Base-by-base conservation (phyloP, 495 filamentous ascomycete genomes). In the Lichina pygmaea region DNA sequence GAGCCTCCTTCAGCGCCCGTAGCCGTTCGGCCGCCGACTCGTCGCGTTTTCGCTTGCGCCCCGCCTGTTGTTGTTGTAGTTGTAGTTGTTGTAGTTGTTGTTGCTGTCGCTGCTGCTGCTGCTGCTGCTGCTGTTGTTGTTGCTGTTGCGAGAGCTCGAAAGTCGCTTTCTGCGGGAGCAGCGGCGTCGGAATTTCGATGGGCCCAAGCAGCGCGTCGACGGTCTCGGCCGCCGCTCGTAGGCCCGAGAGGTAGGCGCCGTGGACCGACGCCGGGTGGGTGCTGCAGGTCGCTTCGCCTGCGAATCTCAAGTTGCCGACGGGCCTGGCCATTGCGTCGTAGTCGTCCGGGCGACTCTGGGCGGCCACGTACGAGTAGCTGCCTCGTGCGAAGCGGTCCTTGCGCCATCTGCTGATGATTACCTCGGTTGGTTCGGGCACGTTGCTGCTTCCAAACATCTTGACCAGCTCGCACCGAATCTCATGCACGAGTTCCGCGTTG, bases 191-290 rank as follows among this genome's bases (percentile, higher is more conserved):
- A 8, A 92, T 60, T 31, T 72, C 57, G 49, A 95, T 86, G 1
- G 84, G 78, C 2, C 89, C 91, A 41, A 85, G 57, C 52, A 92
- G 66, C 8, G 73, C 58, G 44, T 81, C 75, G 42, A 92, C 66
- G 0, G 95, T 67, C 48, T 95, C 84, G 13, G 80, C 71, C 3
- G 91, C 89, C 5, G 80, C 86, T 13, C 86, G 75, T 4, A 94
- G 66, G 8, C 89, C 89, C 7, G 85, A 91, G 16, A 99, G 72
- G 57, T 93, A 99, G 6, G 89, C 89, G 7, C 89, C 89, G 52
- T 99, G 89, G 1, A 95, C 89, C 6, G 89, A 95, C 31, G 89
- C 89, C 8, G 89, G 89, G 58, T 99, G 86, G 3, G 83, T 91
- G 42, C 81, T 83, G 57, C 78, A 92, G 4, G 89, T 94, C 37